A percentile compares a stretch with the other conserved stretches of the same genome.
Evolutionary conservation across 2,329 filamentous ascomycete species (phyloP).

Genomic region (Trichophaea hybrida): DNA sequence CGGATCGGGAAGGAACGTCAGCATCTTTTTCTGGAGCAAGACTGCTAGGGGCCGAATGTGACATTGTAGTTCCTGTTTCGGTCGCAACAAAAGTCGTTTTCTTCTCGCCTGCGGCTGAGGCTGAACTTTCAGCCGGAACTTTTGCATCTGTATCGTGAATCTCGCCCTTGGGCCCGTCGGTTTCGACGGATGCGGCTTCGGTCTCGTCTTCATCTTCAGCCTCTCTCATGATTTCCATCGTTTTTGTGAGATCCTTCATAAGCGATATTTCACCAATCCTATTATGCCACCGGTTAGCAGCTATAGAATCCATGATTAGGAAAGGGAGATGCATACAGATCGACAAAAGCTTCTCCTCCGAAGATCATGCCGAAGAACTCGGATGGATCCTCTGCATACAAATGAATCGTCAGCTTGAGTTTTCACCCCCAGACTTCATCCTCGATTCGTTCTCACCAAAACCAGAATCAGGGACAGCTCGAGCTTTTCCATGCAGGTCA

Average conservation of each 20-base stretch:
- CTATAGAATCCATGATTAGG: background rate
- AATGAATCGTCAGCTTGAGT: background rate
- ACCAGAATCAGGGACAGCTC: constrained; percentile 75
- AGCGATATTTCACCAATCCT: constrained; percentile 89
- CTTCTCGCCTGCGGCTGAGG: constrained; percentile 27
- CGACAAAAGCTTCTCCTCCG: constrained; percentile 84
- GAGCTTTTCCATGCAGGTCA: constrained; percentile 94
- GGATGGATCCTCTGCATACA: constrained; percentile 56
- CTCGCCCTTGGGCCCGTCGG: constrained; percentile 32
- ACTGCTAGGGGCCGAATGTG: background rate
- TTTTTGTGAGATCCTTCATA: constrained; percentile 95
- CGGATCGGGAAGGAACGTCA: constrained; percentile 21
- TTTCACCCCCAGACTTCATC: background rate
- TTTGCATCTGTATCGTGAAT: constrained; percentile 21
- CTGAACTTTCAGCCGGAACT: constrained; percentile 15
- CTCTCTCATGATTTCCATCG: constrained; percentile 93
- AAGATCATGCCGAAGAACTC: constrained; percentile 99
- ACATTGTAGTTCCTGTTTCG: constrained; percentile 32
- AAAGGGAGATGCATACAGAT: constrained; percentile 40
- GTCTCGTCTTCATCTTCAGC: constrained; percentile 57
- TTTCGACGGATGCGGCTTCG: constrained; percentile 38
- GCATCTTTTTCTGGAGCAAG: constrained; percentile 5
- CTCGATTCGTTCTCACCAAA: constrained; percentile 43
- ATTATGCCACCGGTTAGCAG: constrained; percentile 6
- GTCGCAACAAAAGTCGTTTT: constrained; percentile 32